Conservation (phyloP, 1,284 basidiomycete species). For the Pseudozyma thailandica region DNA sequence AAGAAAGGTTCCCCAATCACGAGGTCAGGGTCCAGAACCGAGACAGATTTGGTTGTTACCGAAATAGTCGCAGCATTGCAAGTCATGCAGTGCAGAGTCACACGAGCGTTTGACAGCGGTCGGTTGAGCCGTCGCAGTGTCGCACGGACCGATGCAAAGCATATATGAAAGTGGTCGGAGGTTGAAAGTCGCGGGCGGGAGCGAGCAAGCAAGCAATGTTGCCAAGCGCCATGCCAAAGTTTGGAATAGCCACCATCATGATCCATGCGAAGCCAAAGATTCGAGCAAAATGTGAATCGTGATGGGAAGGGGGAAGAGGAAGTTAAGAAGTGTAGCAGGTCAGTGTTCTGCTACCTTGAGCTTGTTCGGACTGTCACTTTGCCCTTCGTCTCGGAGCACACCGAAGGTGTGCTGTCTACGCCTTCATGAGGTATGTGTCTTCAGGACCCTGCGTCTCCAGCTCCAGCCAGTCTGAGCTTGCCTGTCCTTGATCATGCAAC, state of each 20-base stretch:
- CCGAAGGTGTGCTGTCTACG: no score
- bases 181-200: neutral
- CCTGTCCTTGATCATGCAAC: no score
- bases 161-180: constrained; percentile 6
- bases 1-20: neutral
- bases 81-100: neutral
- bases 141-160: neutral
- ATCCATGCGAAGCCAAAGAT: neutral
- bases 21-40: neutral
- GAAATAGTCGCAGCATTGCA: neutral
- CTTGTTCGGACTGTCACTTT: neutral
- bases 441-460: no score
- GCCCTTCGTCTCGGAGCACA: neutral
- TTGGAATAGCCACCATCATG: constrained; percentile 1
- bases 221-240: neutral
- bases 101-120: no score
- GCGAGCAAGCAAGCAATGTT: no score
- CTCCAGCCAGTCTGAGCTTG: no score
- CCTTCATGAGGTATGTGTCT: no score
- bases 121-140: neutral
- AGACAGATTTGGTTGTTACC: neutral
- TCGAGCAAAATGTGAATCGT: neutral
- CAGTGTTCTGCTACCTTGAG: constrained; percentile 4
- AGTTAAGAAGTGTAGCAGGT: neutral
- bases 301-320: neutral